Conservation (phyloP, 305 asterid genomes). For the Petunia hybrid region DNA sequence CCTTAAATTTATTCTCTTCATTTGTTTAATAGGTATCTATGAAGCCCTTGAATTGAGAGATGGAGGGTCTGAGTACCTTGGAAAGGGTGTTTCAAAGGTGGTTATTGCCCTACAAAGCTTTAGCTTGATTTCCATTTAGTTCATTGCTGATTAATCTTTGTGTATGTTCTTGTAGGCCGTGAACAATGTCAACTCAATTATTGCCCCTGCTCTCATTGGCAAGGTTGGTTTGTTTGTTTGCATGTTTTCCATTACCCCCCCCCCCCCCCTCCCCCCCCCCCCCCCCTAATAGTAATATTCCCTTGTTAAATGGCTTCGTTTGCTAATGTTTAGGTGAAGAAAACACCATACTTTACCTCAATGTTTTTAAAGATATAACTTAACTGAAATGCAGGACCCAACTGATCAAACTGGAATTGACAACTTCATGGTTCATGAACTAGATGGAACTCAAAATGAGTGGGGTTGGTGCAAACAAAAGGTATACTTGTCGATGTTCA, state of each 20-base stretch:
- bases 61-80: constrained; percentile 83
- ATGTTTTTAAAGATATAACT: not conserved
- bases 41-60: constrained; percentile 85
- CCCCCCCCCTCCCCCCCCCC: not conserved
- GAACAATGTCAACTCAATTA: constrained; percentile 66
- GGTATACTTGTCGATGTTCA: constrained; percentile 48
- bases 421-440: constrained; percentile 86
- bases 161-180: constrained; percentile 58
- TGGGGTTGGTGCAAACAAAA: constrained; percentile 99
- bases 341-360: not conserved
- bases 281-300: not conserved
- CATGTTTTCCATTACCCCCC: too few relatives aligned
- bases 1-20: not conserved
- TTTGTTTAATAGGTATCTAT: constrained; percentile 50
- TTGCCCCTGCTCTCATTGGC: constrained; percentile 80
- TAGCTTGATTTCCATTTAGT: not conserved
- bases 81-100: constrained; percentile 84
- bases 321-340: not conserved
- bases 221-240: constrained; percentile 51
- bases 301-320: not conserved
- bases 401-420: constrained; percentile 85
- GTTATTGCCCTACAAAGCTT: not conserved
- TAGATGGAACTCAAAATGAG: constrained; percentile 93
- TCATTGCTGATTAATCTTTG: constrained; percentile 28
- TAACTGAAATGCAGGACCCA: constrained; percentile 62